Conservation (phyloP, 129 eudicot genomes). For the Apium graveolens region DNA sequence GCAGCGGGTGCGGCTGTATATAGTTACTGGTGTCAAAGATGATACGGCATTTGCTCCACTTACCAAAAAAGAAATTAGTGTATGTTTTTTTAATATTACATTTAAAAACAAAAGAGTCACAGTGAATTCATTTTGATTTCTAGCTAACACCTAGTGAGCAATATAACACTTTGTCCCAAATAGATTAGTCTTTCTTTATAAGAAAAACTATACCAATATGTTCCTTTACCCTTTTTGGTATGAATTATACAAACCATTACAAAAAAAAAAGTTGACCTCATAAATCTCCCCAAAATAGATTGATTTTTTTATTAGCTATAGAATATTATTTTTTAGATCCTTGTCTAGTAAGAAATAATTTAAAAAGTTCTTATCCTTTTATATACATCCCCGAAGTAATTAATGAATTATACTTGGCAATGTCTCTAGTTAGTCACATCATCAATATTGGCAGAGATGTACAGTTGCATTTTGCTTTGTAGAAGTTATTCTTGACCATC, state of each 20-base stretch:
- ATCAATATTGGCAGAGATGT: too few species aligned
- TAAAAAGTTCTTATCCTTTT: not conserved
- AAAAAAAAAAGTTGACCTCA: not conserved
- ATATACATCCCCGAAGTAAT: not conserved
- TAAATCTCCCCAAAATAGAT: not conserved
- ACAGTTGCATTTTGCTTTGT: not conserved
- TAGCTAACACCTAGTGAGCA: not conserved
- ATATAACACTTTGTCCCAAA: not conserved
- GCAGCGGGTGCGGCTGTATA: conserved; percentile 92
- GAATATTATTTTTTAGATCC: not conserved
- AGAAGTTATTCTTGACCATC: not conserved
- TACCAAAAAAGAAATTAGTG: conserved; percentile 96
- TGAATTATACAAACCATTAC: not conserved
- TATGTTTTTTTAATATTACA: conserved; percentile 26
- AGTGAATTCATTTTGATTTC: not conserved
- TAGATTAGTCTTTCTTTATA: not conserved
- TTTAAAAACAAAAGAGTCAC: not conserved
- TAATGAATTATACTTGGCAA: not conserved
- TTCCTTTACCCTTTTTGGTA: not conserved
- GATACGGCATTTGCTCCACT: conserved; percentile 94
- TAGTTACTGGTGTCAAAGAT: conserved; percentile 89
- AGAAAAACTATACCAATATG: not conserved
- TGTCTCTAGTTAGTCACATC: not conserved
- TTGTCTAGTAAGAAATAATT: not conserved
- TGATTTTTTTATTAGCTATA: not conserved